Base-by-base conservation (phyloP, 1,139 yeast genomes). In the Martiniozyma asiatica region DNA sequence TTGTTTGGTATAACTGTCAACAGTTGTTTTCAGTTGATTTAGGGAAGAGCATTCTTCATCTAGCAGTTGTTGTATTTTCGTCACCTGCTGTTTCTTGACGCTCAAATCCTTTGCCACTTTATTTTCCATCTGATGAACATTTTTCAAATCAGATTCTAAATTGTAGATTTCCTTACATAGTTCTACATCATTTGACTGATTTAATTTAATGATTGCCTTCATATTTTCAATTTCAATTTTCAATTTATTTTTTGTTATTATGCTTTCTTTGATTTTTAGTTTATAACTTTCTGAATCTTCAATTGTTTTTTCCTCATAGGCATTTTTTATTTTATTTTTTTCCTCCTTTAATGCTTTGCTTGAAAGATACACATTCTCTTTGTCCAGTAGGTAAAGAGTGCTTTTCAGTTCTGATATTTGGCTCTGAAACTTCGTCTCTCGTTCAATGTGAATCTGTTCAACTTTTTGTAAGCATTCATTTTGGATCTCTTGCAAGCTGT, bases 401-500 rank as follows among this genome's bases (percentile, higher is more conserved):
- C n/a, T n/a, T 4, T 42, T 38, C 18, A 48, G 22, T 7, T 29
- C 14, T 7, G 38, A 37, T 3, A 47, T 31, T n/a, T 35, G 32
- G 3, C 29, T 6, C 17, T 43, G 35, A 26, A 46, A 43, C 1
- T 29, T 17, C 3, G n/a, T 13, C 8, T 7, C 14, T 18, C 20
- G 17, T 8, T 12, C 17, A 14, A 16, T 22, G 2, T 19, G 28
- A 12, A 20, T 14, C 3, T 5, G 2, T 14, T 26, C 23, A 2
- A 20, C 28, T 12, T 19, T 26, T 11, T 14, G 4, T 8, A 26
- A 38, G 18, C 34, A 31, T 8, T 37, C 39, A 11, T 24, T 17
- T 24, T 39, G 22, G 23, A 42, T 25, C 3, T 13, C 8, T 8
- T 17, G 17, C 4, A 30, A 22, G 6, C 30, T 22, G 8, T 14